Conservation (phyloP, 495 filamentous ascomycete species). For the Pyrenula massariospora region DNA sequence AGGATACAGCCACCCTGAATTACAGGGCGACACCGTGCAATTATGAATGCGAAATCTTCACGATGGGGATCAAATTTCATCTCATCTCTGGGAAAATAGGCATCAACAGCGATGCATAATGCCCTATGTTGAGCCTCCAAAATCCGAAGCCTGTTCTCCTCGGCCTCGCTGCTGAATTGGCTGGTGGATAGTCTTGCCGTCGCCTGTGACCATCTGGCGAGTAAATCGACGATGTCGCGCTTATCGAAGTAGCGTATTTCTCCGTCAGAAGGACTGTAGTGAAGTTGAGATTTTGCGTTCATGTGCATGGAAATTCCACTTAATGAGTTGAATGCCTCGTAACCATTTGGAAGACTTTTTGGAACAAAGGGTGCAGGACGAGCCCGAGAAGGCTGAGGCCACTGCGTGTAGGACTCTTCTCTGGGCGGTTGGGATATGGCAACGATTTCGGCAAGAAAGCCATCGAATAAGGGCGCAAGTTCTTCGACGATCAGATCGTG, state of each 20-base stretch:
- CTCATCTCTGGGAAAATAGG: background rate
- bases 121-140: background rate
- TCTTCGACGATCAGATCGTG: background rate
- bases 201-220: background rate
- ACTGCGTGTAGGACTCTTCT: background rate
- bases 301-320: background rate
- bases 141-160: background rate
- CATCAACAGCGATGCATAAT: background rate
- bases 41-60: background rate
- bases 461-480: background rate
- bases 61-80: background rate
- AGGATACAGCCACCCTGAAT: background rate
- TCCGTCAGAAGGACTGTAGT: background rate
- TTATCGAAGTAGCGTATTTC: background rate
- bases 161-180: background rate
- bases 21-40: background rate
- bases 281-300: background rate
- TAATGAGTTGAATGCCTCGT: background rate
- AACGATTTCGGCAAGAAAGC: background rate
- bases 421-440: background rate
- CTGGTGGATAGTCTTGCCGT: background rate
- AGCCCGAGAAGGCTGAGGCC: background rate
- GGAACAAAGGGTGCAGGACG: background rate
- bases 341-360: background rate
- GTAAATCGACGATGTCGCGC: background rate